Percentiles rank a stretch among this genome's conserved stretches.
Evolutionary conservation across 106 monocot genomes (phyloP).

Genomic region (Dioscorea alata): DNA sequence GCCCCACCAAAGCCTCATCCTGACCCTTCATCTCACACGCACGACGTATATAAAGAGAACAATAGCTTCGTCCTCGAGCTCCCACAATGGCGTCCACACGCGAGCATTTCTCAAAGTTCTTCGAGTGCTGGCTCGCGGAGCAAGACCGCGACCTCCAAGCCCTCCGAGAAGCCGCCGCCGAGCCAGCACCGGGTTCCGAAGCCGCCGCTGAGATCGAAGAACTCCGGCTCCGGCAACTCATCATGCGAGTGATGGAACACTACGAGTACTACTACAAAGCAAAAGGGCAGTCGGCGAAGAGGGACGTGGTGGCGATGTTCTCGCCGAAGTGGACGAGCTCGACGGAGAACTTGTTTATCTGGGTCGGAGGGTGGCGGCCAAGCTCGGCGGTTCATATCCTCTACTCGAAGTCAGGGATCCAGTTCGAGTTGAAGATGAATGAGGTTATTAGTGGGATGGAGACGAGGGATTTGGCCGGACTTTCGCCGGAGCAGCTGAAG

Average conservation of each 20-base stretch:
- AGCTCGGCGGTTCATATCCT: constrained; percentile 51
- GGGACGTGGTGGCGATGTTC: constrained; percentile 50
- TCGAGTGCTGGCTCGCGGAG: constrained; percentile 39
- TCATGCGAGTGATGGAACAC: constrained; percentile 35
- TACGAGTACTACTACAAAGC: constrained; percentile 62
- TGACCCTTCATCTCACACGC: background rate
- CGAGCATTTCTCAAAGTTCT: constrained; percentile 41
- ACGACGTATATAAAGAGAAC: background rate
- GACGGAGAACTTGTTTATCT: constrained; percentile 53
- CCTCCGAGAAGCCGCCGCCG: constrained; percentile 23
- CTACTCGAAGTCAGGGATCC: constrained; percentile 64
- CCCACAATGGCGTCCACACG: no score
- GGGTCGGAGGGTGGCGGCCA: constrained; percentile 80
- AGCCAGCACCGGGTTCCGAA: background rate
- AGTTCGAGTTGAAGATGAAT: constrained; percentile 32
- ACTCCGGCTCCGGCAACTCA: constrained; percentile 9
- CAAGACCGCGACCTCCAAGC: constrained; percentile 31
- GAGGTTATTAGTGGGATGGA: constrained; percentile 19
- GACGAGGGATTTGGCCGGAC: constrained; percentile 25
- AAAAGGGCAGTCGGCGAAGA: constrained; percentile 24
- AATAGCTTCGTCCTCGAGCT: no score
- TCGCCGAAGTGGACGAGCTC: constrained; percentile 50
- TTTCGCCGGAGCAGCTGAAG: constrained; percentile 23
- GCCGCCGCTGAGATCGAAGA: background rate
- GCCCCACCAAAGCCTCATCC: background rate